Evolutionary conservation across 108 stramenopile species (phyloP).

Genomic region (Pseudonitzschia multistriata): DNA sequence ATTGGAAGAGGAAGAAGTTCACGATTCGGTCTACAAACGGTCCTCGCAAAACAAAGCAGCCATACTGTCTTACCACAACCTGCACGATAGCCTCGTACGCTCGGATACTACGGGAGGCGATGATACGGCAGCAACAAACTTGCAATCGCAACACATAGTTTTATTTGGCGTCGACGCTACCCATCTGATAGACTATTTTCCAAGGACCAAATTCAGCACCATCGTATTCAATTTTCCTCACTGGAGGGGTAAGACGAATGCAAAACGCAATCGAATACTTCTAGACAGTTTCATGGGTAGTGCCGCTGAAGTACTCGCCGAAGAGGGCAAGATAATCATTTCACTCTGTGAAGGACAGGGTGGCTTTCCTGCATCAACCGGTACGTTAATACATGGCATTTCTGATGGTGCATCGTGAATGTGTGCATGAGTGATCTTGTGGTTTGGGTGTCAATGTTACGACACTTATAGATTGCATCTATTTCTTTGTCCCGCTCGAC

Average conservation of each 20-base stretch:
- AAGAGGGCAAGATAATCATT: conserved; percentile 67
- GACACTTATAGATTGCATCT: not conserved
- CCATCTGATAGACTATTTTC: conserved; percentile 43
- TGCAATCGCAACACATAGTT: conserved; percentile 29
- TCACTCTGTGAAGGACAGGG: conserved; percentile 75
- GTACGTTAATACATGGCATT: not conserved
- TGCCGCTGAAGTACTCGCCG: conserved; percentile 43
- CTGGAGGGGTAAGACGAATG: conserved; percentile 82
- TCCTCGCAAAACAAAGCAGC: conserved; percentile 31
- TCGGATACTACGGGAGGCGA: not conserved
- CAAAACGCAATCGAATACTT: conserved; percentile 64
- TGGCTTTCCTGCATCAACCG: conserved; percentile 37
- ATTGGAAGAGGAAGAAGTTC: conserved; percentile 63
- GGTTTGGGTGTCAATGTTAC: not conserved
- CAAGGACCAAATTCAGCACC: conserved; percentile 50
- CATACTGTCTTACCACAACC: conserved; percentile 6
- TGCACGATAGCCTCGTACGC: not conserved
- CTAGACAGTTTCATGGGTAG: conserved; percentile 60
- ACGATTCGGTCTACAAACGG: conserved; percentile 45
- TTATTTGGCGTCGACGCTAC: conserved; percentile 75
- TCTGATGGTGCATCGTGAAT: not conserved
- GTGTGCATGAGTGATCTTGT: not conserved
- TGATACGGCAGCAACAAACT: not conserved
- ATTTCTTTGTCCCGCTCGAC: too few species aligned
- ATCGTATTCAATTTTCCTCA: conserved; percentile 89